These are phyloP conservation scores for Cyberlindnera euphorbiae DNA, from an alignment of 805 yeast species.

Conservation along the genomic window DNA sequence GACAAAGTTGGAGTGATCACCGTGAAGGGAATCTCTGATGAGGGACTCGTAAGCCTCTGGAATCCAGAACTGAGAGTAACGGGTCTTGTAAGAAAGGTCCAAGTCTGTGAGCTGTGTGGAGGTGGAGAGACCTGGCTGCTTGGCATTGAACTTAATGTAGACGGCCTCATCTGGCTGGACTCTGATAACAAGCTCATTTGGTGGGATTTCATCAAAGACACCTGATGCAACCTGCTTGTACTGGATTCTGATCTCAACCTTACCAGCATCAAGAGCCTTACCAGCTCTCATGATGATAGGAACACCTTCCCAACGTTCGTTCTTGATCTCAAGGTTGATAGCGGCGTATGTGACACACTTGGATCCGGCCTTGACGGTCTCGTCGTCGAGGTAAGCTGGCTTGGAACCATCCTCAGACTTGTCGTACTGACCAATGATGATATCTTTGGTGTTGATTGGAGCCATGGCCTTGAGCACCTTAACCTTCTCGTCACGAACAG, in stretches of 20 bases:
- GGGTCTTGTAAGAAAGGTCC: conserved; percentile 76
- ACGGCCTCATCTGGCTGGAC: conserved; percentile 94
- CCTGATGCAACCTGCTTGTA: conserved; percentile 83
- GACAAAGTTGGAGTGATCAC: conserved; percentile 95
- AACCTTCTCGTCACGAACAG: conserved; percentile 94
- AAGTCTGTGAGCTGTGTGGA: conserved; percentile 82
- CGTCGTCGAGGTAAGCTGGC: conserved; percentile 91
- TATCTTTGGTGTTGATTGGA: conserved; percentile 58
- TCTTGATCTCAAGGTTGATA: conserved; percentile 66
- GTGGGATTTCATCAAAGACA: conserved; percentile 71
- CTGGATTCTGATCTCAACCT: conserved; percentile 93
- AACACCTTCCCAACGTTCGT: conserved; percentile 98
- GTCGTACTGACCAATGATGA: conserved; percentile 83
- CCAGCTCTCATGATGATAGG: conserved; percentile 96
- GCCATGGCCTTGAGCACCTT: conserved; percentile 80
- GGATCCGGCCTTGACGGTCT: conserved; percentile 75
- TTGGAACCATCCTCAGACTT: conserved; percentile 81
- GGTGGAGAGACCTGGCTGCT: conserved; percentile 87
- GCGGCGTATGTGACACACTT: conserved; percentile 94
- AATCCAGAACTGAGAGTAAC: conserved; percentile 86
- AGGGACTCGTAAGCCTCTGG: conserved; percentile 98
- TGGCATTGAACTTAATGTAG: conserved; percentile 87
- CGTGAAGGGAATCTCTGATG: conserved; percentile 83
- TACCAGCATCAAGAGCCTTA: conserved; percentile 90
- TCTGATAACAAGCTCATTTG: conserved; percentile 91